Evolutionary conservation across 1,284 basidiomycete genomes (phyloP), one percentile per base, ranked within the genome.

Genomic region (Thecaphora frezii): DNA sequence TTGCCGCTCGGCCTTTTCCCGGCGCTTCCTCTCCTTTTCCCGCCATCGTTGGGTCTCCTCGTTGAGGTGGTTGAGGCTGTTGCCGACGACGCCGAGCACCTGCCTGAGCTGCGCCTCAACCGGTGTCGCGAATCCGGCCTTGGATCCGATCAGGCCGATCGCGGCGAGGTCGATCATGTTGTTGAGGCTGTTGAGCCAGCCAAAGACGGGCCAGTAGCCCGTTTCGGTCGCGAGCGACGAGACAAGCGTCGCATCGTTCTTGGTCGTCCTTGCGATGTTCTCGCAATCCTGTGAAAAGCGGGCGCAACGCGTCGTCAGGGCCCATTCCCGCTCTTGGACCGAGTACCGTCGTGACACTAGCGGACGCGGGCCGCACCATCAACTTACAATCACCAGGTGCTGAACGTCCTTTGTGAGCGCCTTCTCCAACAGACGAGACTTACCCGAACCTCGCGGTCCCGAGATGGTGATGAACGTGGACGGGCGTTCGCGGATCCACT

Each of bases 61-160:
- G 33, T 84, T 85, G 33, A 90, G 87, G 21, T 84, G 81, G 58
- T 86, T 86, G 16, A 97, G 84, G 0, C 88, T 89, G 5, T 81
- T 83, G 3, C 86, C 86, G 16, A 89, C 88, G 10, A 92, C 87
- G 50, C 88, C 86, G n/a, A 98, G 84, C 38, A 97, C 86, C 60
- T 78, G 85, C 66, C 89, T 89, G 37, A 97, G 82, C 79, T 97
- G 92, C 39, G 91, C 88, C 33, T 87, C 84, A n/a, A 92, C 83
- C 0, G 92, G 88, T 12, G 85, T 88, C 44, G 87, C 88, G 66
- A 97, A 84, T 16, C 94, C 93, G 28, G 90, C 93, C 82, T 97
- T 97, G 76, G 94, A 92, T 1, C 94, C 94, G 68, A 97, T 97
- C 22, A 98, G 77, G 8, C 93, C 93, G 36, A 93, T 86, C 51